Percentiles rank a stretch among this genome's conserved stretches.
Conservation (phyloP, 371 early-diverging fungal genomes). For the Mucor irregularis region DNA sequence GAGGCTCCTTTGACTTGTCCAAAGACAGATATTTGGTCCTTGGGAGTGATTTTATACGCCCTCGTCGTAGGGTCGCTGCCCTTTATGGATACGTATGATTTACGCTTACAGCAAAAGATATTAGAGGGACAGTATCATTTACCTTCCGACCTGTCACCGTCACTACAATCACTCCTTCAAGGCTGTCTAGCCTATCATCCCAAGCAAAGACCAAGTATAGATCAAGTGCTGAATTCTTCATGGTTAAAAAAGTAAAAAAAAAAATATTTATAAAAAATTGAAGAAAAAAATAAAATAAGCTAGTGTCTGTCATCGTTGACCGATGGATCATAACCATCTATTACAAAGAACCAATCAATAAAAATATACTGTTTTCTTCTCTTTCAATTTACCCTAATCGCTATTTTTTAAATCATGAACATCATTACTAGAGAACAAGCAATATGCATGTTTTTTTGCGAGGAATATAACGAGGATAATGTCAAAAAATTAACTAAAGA, state of each 20-base stretch:
- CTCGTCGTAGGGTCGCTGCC: constrained; percentile 74
- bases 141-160: constrained; percentile 23
- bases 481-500: constrained; percentile 8
- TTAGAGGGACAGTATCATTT: constrained; percentile 49
- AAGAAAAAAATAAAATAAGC: too few relatives aligned
- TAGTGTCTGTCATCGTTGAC: constrained; percentile 33
- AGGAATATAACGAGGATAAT: constrained; percentile 15
- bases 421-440: constrained; percentile 14
- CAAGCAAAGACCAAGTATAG: constrained; percentile 17
- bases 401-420: constrained; percentile 1
- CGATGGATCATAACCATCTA: constrained; percentile 44
- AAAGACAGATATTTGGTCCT: constrained; percentile 79
- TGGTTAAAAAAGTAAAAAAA: constrained; percentile 22
- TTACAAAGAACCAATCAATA: too few relatives aligned
- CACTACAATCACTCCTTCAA: constrained; percentile 17
- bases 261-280: neutral
- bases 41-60: constrained; percentile 79
- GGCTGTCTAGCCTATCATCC: constrained; percentile 30
- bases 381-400: neutral
- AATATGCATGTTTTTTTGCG: constrained; percentile 15
- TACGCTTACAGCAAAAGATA: constrained; percentile 72
- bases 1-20: constrained; percentile 47
- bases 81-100: constrained; percentile 74
- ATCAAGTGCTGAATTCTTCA: constrained; percentile 25
- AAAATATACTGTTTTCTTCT: neutral